Conservation (phyloP, 2,329 filamentous ascomycete genomes). For the Trichophyton rubrum region DNA sequence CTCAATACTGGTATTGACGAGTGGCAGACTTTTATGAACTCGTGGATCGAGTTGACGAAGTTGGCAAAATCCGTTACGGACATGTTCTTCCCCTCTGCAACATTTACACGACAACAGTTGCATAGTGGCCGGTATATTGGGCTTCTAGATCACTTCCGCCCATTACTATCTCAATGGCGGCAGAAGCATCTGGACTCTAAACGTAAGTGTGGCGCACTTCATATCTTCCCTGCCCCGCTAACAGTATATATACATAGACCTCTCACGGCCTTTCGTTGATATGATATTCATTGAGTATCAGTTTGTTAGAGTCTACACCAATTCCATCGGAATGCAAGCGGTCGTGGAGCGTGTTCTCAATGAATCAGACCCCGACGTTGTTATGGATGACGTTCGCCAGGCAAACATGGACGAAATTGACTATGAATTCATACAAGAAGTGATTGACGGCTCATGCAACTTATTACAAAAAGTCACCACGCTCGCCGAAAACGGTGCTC, state of each 20-base stretch:
- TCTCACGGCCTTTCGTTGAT: conserved; percentile 30
- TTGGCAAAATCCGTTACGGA: conserved; percentile 42
- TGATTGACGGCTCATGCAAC: conserved; percentile 42
- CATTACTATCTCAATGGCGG: conserved; percentile 29
- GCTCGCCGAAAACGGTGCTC: conserved; percentile 33
- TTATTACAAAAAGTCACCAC: conserved; percentile 40
- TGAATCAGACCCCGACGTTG: conserved; percentile 21
- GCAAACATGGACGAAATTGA: conserved; percentile 39
- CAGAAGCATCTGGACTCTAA: conserved; percentile 23
- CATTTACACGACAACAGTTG: conserved; percentile 30
- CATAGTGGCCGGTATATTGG: conserved; percentile 40
- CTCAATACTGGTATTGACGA: conserved; percentile 28
- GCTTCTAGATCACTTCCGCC: conserved; percentile 36
- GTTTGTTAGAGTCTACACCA: conserved; percentile 33
- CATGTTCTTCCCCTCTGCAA: conserved; percentile 39
- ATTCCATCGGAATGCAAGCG: conserved; percentile 42
- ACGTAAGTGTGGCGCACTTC: conserved; percentile 7
- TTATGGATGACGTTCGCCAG: conserved; percentile 26
- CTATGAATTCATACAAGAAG: conserved; percentile 45
- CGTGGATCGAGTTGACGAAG: conserved; percentile 39
- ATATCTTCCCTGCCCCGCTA: not conserved
- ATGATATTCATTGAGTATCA: conserved; percentile 43
- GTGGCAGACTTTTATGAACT: conserved; percentile 41
- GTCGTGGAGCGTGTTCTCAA: conserved; percentile 42
- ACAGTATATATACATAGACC: conserved; percentile 2